Base-by-base conservation (phyloP, 2,329 filamentous ascomycete species). In the Alternaria sp. region DNA sequence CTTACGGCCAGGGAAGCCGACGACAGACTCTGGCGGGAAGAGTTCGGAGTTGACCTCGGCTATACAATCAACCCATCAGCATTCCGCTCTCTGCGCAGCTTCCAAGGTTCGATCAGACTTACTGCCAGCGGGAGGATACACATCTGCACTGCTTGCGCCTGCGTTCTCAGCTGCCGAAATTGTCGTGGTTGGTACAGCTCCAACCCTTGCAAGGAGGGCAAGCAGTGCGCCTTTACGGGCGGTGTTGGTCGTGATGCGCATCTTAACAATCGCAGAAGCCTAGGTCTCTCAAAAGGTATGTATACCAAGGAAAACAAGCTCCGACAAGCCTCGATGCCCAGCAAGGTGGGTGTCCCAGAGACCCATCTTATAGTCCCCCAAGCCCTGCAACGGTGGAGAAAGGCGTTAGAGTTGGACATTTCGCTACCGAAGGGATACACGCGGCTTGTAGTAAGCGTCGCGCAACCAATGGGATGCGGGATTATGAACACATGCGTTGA, bases 1-100 rank as follows among this genome's bases (percentile, higher is more conserved):
- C 59, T 59, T 30, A 62, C 59, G 74, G 7, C 74, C 74, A 46
- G 70, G 68, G 46, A 74, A 76, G 36, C 73, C 73, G 8, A 76
- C 66, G 4, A 72, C 61, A 7, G 69, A 71, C 55, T 76, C 73
- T 12, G 73, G 73, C 6, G 72, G 73, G 40, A 75, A 75, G 10
- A 72, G 66, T 4, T 57, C 52, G 10, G 72, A 65, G 32, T 74
- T 70, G 55, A 69, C 73, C 43, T 62, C 59, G 40, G 71, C 73
- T 75, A 57, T 50, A 36, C 15, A 49, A 49, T 17, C 26, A 21
- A 55, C 47, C n/a, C 26, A 50, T 67, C 26, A 66, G 56, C 50
- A 15, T 26, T 36, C 28, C 28, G 49, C 49, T 40, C 30, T 52
- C 49, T 40, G 28, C 49, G 19, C 49, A 40, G n/a, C 7, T 52